Percentiles rank a stretch among this genome's conserved stretches.
Conservation (phyloP, 1,284 basidiomycete species). For the Polyporus tsugae region DNA sequence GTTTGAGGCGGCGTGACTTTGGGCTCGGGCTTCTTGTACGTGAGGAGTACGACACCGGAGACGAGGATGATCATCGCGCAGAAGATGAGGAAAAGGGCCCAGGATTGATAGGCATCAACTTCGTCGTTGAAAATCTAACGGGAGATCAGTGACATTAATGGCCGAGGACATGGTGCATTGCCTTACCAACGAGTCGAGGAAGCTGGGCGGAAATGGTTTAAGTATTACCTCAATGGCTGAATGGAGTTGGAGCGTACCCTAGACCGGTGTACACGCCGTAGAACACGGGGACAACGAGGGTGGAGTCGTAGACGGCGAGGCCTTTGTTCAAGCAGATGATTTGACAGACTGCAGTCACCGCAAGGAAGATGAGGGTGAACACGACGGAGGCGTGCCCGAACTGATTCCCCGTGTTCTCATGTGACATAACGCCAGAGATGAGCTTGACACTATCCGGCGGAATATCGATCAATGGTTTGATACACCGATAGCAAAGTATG, state of each 20-base stretch:
- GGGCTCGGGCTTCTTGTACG: conserved; percentile 82
- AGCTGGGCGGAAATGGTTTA: conserved; percentile 48
- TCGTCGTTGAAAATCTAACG: conserved; percentile 79
- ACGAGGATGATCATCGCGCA: conserved; percentile 86
- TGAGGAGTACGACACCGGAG: conserved; percentile 85
- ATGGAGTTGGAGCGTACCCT: conserved; percentile 50
- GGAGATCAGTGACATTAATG: not conserved
- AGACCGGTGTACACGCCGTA: conserved; percentile 74
- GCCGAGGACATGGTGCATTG: not conserved
- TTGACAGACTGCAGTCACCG: conserved; percentile 84
- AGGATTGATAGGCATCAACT: conserved; percentile 82
- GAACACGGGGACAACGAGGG: conserved; percentile 78
- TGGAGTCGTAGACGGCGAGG: conserved; percentile 81
- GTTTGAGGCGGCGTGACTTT: conserved; percentile 32
- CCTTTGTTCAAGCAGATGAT: conserved; percentile 92
- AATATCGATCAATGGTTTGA: not conserved
- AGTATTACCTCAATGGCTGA: not conserved
- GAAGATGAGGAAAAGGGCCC: conserved; percentile 89
- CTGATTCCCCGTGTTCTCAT: conserved; percentile 84
- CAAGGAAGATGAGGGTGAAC: conserved; percentile 84
- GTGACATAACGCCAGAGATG: conserved; percentile 76
- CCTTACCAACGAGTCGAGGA: conserved; percentile 69
- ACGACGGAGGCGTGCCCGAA: conserved; percentile 85
- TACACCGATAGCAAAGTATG: conserved; percentile 16
- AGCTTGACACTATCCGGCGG: conserved; percentile 69